These are phyloP conservation scores for Rhizopus stolonifer DNA, from an alignment of 371 early-diverging fungal species.

Conservation along the genomic window DNA sequence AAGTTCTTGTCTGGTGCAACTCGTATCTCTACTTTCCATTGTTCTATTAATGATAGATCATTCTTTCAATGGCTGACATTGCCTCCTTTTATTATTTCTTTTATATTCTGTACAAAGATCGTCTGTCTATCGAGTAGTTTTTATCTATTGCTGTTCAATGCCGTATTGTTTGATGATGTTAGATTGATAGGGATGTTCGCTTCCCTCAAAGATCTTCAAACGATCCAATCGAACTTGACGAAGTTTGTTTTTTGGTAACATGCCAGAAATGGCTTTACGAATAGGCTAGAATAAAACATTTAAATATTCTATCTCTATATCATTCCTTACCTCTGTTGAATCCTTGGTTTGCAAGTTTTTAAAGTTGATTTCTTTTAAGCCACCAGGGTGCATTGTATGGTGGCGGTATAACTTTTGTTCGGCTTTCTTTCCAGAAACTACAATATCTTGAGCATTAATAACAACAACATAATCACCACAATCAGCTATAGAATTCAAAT, in stretches of 20 bases:
- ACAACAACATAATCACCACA: constrained; percentile 98
- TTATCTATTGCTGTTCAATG: too few species aligned
- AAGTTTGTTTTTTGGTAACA: constrained; percentile 94
- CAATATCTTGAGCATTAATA: constrained; percentile 86
- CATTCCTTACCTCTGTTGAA: constrained; percentile 80
- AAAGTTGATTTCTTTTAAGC: constrained; percentile 81
- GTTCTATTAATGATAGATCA: too few species aligned
- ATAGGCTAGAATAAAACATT: constrained; percentile 70
- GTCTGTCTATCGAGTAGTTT: too few species aligned
- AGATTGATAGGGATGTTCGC: constrained; percentile 85
- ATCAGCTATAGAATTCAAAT: constrained; percentile 81
- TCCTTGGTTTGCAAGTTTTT: constrained; percentile 75
- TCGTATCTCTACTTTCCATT: too few species aligned
- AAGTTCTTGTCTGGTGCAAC: too few species aligned
- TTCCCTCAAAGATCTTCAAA: constrained; percentile 86
- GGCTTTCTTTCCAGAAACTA: constrained; percentile 85
- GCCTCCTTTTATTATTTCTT: too few species aligned
- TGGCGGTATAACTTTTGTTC: constrained; percentile 88
- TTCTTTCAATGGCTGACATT: too few species aligned
- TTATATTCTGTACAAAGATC: too few species aligned
- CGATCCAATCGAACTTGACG: constrained; percentile 79
- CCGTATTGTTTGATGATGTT: constrained; percentile 90
- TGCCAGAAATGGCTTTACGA: constrained; percentile 92
- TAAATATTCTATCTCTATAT: too few species aligned
- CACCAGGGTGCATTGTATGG: constrained; percentile 92